Evolutionary conservation across 2,329 filamentous ascomycete species (phyloP), one percentile per base, ranked within the genome.

Genomic region (Fusarium compactum): DNA sequence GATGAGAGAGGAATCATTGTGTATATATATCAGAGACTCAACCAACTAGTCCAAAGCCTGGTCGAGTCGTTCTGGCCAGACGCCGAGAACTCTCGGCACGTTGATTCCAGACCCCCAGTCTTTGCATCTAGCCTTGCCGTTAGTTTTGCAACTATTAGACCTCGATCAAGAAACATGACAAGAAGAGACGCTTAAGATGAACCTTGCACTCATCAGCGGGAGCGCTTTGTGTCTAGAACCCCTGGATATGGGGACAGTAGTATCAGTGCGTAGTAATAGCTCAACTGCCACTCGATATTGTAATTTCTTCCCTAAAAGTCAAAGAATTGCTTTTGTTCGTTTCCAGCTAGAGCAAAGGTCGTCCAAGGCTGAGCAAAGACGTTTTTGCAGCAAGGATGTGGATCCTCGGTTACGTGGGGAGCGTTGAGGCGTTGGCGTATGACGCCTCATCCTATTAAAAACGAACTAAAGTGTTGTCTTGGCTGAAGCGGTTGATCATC

Each of bases 21-120:
- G 27, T 58, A 43, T 68, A 67, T 67, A 65, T 64, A 54, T 34
- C 15, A 30, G 34, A 46, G 32, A 45, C 57, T 25, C n/a, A 16
- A 34, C 15, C 20, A n/a, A 15, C 7, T n/a, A 34, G 44, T 40
- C 18, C 14, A 22, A 18, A 15, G 38, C 41, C 41, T 16, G 7
- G 32, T 58, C 18, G 12, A 52, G 25, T 66, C 25, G 41, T 25
- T 27, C 40, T 27, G 48, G 40, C 45, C 34, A 46, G 41, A 41
- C 58, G 46, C 67, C 67, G 63, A 71, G 67, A 68, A 40, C 41
- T 52, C 52, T 70, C 67, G 67, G 67, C 67, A 70, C 30, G 51
- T 52, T 8, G 51, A 30, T 65, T 70, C 58, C 67, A 57, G 46
- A 14, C 46, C 66, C 67, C 67, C 56, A 41, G 67, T 62, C 57